Conservation (phyloP, 129 eudicot species). For the Tagetes patula region DNA sequence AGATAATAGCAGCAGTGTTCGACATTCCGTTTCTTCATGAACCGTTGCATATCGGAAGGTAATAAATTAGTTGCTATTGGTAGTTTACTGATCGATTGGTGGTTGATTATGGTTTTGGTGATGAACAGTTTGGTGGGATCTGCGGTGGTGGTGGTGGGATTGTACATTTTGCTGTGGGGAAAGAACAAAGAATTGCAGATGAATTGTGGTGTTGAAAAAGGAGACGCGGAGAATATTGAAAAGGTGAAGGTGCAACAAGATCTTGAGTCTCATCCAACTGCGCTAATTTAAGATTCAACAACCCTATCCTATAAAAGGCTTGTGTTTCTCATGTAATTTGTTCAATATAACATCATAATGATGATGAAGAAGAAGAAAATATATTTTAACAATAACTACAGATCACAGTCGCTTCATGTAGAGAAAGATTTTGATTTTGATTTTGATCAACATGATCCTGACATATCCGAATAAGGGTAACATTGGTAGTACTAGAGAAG, state of each 20-base stretch:
- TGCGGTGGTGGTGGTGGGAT: slow-evolving; percentile 43
- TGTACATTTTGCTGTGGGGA: slow-evolving; percentile 66
- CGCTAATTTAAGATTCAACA: slow-evolving; percentile 23
- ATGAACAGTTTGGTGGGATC: slow-evolving; percentile 55
- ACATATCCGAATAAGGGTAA: no score
- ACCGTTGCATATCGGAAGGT: slow-evolving; percentile 75
- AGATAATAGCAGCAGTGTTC: slow-evolving; percentile 51
- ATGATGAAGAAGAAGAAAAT: background rate
- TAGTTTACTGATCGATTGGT: background rate
- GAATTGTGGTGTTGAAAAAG: slow-evolving; percentile 22
- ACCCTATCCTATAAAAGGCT: slow-evolving; percentile 6
- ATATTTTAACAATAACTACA: background rate
- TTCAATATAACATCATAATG: background rate
- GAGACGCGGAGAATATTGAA: slow-evolving; percentile 7
- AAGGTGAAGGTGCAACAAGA: slow-evolving; percentile 41
- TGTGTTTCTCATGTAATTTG: slow-evolving; percentile 2
- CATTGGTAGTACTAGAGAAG: no score
- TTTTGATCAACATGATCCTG: no score
- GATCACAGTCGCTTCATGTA: background rate
- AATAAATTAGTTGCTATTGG: background rate
- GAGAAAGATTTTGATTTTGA: no score
- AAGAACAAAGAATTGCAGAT: slow-evolving; percentile 50
- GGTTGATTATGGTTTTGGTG: background rate
- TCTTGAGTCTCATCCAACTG: slow-evolving; percentile 33
- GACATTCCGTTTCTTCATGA: slow-evolving; percentile 70